These are phyloP conservation scores for Claviceps capensis DNA, from an alignment of 2,329 filamentous ascomycete species.

Conservation along the genomic window DNA sequence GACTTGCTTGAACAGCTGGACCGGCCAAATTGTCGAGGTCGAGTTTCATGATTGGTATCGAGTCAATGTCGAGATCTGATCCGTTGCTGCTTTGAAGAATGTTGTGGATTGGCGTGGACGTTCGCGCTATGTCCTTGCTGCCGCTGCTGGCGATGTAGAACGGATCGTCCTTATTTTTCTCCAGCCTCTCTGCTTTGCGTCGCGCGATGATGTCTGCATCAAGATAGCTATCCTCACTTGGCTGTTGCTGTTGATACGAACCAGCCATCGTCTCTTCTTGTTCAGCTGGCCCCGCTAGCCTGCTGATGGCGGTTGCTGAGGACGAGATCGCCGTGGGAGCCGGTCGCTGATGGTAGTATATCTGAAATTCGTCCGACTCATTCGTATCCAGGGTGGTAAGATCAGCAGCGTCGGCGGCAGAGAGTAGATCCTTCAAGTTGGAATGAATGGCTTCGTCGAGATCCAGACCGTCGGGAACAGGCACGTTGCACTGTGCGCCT, in stretches of 20 bases:
- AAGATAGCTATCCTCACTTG: constrained; percentile 49
- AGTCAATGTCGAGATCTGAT: constrained; percentile 75
- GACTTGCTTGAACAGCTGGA: constrained; percentile 15
- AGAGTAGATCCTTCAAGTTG: constrained; percentile 54
- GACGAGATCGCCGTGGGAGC: constrained; percentile 38
- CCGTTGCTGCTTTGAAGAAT: constrained; percentile 61
- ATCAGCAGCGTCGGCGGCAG: constrained; percentile 41
- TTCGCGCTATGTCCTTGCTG: constrained; percentile 37
- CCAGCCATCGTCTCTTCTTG: constrained; percentile 22
- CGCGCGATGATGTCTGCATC: constrained; percentile 62
- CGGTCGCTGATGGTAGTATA: constrained; percentile 47
- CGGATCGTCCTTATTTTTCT: constrained; percentile 82
- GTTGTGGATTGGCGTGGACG: constrained; percentile 65
- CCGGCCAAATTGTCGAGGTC: constrained; percentile 48
- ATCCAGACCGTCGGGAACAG: constrained; percentile 60
- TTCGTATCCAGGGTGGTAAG: constrained; percentile 32
- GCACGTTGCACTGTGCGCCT: constrained; percentile 76
- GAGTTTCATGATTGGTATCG: constrained; percentile 91
- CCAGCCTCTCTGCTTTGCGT: constrained; percentile 61
- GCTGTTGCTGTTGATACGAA: constrained; percentile 50
- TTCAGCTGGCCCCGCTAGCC: constrained; percentile 36
- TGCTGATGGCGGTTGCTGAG: constrained; percentile 37
- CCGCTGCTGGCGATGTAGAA: constrained; percentile 61
- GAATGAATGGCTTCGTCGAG: constrained; percentile 72
- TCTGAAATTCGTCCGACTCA: constrained; percentile 53